A percentile compares a stretch with the other conserved stretches of the same genome.
These are phyloP conservation scores for Cyberlindnera samutprakarnensis DNA, from an alignment of 805 yeast species.

Conservation along the genomic window DNA sequence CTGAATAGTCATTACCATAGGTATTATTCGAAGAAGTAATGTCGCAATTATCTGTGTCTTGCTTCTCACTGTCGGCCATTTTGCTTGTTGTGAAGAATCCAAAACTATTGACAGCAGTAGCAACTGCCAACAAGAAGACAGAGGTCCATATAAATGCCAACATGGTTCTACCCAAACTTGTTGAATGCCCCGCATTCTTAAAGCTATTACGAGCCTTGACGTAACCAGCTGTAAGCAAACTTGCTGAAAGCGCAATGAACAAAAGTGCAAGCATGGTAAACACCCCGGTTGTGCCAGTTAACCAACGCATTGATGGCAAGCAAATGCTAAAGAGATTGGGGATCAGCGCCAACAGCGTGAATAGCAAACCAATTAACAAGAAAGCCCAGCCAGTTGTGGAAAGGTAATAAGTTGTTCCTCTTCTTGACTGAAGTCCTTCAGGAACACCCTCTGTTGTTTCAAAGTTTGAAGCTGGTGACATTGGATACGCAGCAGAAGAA, in stretches of 20 bases:
- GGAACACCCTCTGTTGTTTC: conserved; percentile 49
- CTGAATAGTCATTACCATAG: conserved; percentile 19
- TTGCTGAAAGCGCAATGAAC: conserved; percentile 38
- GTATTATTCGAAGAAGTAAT: conserved; percentile 22
- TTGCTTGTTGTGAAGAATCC: conserved; percentile 14
- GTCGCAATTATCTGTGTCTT: conserved; percentile 16
- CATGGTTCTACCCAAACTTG: conserved; percentile 40
- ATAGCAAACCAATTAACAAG: conserved; percentile 48
- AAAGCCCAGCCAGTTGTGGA: conserved; percentile 66
- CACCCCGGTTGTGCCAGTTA: conserved; percentile 15
- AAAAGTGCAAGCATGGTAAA: conserved; percentile 29
- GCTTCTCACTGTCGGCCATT: conserved; percentile 8
- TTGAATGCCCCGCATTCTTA: conserved; percentile 30
- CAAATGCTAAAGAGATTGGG: conserved; percentile 24
- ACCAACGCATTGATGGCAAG: conserved; percentile 13
- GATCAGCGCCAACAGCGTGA: conserved; percentile 41
- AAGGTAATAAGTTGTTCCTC: conserved; percentile 53
- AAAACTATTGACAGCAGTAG: conserved; percentile 14
- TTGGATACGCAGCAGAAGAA: conserved; percentile 69
- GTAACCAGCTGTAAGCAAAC: conserved; percentile 47
- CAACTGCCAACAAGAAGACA: conserved; percentile 21
- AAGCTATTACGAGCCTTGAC: conserved; percentile 46
- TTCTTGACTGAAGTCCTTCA: conserved; percentile 35
- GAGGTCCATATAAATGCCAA: conserved; percentile 63
- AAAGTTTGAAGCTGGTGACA: conserved; percentile 76